Evolutionary conservation across 148 eudicot genomes (phyloP).

Genomic region (Rhododendron williamsianum): DNA sequence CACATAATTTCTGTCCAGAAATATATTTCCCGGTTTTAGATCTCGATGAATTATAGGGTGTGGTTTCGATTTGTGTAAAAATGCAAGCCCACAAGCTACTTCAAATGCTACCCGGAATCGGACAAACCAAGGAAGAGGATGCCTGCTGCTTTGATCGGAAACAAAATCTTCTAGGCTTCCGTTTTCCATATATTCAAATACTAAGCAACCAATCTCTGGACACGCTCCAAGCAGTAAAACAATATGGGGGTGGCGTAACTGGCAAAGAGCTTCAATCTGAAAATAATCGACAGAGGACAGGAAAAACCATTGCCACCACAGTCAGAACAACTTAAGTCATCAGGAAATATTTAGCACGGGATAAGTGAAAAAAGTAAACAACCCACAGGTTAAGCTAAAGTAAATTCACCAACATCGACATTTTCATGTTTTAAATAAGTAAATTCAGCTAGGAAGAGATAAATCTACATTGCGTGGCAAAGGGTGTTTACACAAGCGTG

Average conservation of each 20-base stretch:
- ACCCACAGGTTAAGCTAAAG: not conserved
- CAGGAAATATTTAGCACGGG: not conserved
- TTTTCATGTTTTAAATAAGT: not conserved
- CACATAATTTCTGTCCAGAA: constrained; percentile 47
- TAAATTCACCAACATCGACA: not conserved
- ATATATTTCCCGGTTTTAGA: constrained; percentile 68
- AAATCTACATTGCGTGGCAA: not conserved
- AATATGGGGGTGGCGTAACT: constrained; percentile 65
- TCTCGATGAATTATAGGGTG: constrained; percentile 63
- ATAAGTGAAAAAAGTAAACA: not conserved
- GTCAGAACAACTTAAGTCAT: constrained; percentile 8
- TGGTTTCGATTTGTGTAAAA: constrained; percentile 61
- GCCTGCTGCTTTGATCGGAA: constrained; percentile 18
- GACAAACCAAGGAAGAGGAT: constrained; percentile 64
- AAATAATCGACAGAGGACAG: constrained; percentile 12
- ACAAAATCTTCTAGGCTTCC: constrained; percentile 68
- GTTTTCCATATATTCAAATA: constrained; percentile 68
- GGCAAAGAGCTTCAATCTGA: constrained; percentile 66
- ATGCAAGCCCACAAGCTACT: constrained; percentile 70
- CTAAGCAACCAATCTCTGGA: constrained; percentile 67
- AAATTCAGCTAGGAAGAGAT: not conserved
- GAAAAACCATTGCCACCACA: not conserved
- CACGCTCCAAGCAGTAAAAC: constrained; percentile 80
- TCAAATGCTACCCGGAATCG: constrained; percentile 67
- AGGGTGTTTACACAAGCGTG: not conserved